Base-by-base conservation (phyloP, 2,329 filamentous ascomycete species). In the Stylonectria norvegica region DNA sequence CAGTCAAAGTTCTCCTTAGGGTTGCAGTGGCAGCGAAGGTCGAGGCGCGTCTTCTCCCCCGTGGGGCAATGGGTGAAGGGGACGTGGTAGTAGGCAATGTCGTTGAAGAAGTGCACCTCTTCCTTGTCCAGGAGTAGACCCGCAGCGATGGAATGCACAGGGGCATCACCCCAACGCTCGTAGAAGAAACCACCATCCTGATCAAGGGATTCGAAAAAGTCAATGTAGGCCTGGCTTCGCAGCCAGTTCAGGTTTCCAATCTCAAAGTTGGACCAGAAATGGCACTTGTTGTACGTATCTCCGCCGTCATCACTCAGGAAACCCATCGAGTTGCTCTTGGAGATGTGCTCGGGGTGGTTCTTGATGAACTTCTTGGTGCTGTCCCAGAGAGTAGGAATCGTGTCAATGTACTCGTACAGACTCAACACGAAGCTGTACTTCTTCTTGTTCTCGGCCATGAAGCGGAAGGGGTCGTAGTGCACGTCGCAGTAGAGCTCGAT, bases 231-330 rank as follows among this genome's bases (percentile, higher is more conserved):
- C 63, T 90, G 74, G 51, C 88, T 93, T 50, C 93, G 85, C 39
- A 98, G 79, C 89, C 93, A 98, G 59, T 94, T 79, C 27, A 98
- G 76, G 68, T 85, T 94, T 50, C 91, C 93, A 54, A 98, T 85
- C 66, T 98, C 93, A 55, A 98, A 98, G 74, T 98, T 98, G 60
- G 91, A 97, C 93, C 93, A 98, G 65, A 98, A 96, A 66, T 98
- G 93, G 72, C 93, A 98, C 64, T 90, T 82, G 72, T 97, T 98
- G 73, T 97, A 98, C 5, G 79, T 89, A 45, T 93, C 83, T 45
- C 94, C 93, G 38, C 80, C 83, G 55, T 98, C 90, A 55, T 96
- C 89, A 61, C 88, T 95, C 57, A 98, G 70, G 69, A 95, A 97
- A 5, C 74, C 78, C 84, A 98, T 85, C 1, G 86, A 86, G 70